phyloP scores from a whole-genome alignment of 176 grass and related monocot species.

The Typha latifolia region DNA sequence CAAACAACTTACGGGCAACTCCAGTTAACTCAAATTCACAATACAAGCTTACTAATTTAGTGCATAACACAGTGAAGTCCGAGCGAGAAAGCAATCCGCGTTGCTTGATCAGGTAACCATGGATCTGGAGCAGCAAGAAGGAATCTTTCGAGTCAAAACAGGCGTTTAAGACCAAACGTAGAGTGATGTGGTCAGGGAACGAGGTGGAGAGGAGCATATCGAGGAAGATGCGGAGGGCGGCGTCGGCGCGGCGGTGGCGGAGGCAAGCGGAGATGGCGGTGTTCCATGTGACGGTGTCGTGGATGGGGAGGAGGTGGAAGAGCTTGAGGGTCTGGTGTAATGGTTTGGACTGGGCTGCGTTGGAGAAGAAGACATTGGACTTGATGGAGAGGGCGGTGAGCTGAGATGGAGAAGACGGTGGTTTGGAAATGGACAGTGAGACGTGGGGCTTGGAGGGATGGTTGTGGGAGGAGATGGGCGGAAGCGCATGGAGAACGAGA shows the following conservation, averaged over 20 bases:
- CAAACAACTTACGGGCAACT: constrained; percentile 24
- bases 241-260: constrained; percentile 3
- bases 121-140: constrained; percentile 27
- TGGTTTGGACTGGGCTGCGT: constrained; percentile 20
- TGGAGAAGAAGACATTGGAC: constrained; percentile 26
- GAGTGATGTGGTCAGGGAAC: constrained; percentile 19
- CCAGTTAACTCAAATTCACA: constrained; percentile 7
- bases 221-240: constrained; percentile 21
- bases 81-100: neutral
- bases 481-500: neutral
- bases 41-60: constrained; percentile 13
- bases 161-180: constrained; percentile 28
- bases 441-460: neutral
- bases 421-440: neutral
- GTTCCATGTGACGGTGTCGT: constrained; percentile 37
- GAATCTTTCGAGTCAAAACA: neutral
- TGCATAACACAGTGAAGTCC: constrained; percentile 14
- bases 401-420: too few relatives aligned
- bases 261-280: constrained; percentile 35
- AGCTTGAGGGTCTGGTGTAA: constrained; percentile 17
- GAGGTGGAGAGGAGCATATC: constrained; percentile 18
- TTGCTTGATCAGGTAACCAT: constrained; percentile 21
- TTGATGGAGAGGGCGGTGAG: constrained; percentile 5
- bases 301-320: constrained; percentile 31
- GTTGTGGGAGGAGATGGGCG: neutral